A percentile compares a stretch with the other conserved stretches of the same genome.
Conservation (phyloP, 2,329 filamentous ascomycete species). For the Neonectria faginata region DNA sequence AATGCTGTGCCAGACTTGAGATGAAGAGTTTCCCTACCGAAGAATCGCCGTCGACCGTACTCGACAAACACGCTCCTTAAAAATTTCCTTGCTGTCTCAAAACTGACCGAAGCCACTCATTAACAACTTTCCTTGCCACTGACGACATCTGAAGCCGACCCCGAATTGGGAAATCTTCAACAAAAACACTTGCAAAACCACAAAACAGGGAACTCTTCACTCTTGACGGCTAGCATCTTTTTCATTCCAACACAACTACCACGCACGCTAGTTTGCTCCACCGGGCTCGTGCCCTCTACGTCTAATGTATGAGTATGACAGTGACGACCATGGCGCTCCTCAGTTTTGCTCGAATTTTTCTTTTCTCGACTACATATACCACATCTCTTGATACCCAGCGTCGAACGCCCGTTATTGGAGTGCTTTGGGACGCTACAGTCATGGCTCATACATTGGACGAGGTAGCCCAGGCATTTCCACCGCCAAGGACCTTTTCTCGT, state of each 20-base stretch:
- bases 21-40: slow-evolving; percentile 41
- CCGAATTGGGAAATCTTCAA: slow-evolving; percentile 25
- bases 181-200: slow-evolving; percentile 39
- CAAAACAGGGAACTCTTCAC: slow-evolving; percentile 39
- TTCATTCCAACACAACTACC: slow-evolving; percentile 17
- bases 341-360: slow-evolving; percentile 42
- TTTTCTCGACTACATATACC: slow-evolving; percentile 48
- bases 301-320: slow-evolving; percentile 44
- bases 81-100: slow-evolving; percentile 33
- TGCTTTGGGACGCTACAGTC: slow-evolving; percentile 35
- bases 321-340: slow-evolving; percentile 41
- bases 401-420: slow-evolving; percentile 42
- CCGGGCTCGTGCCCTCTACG: slow-evolving; percentile 22
- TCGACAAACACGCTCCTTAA: slow-evolving; percentile 39
- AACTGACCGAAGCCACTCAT: slow-evolving; percentile 51
- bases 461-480: slow-evolving; percentile 32
- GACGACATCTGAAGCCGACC: slow-evolving; percentile 23
- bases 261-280: slow-evolving; percentile 8
- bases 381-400: slow-evolving; percentile 48
- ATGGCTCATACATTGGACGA: slow-evolving; percentile 40
- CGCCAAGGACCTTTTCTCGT: slow-evolving; percentile 29
- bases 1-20: slow-evolving; percentile 30
- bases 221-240: slow-evolving; percentile 19
- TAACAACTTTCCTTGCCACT: slow-evolving; percentile 46
- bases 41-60: slow-evolving; percentile 24